Evolutionary conservation across 495 filamentous ascomycete genomes (phyloP).

Genomic region (Penicillium bialowiezense): DNA sequence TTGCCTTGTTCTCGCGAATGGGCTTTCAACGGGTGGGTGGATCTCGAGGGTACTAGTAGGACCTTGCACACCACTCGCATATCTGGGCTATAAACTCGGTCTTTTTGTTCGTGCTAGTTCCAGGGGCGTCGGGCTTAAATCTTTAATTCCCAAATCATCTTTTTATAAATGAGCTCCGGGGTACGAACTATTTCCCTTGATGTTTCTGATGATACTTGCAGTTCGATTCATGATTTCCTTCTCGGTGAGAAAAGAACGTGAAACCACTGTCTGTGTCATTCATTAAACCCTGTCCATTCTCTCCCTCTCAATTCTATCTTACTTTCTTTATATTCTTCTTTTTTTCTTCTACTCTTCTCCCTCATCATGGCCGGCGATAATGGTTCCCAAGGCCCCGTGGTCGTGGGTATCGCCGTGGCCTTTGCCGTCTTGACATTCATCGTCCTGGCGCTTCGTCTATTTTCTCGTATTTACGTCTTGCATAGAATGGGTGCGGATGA

Average conservation of each 20-base stretch:
- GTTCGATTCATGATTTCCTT: background rate
- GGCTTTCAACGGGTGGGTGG: background rate
- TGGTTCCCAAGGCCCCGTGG: conserved; percentile 30
- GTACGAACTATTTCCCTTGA: background rate
- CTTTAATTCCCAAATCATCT: too few species aligned
- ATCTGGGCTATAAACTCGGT: background rate
- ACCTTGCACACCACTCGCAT: conserved; percentile 7
- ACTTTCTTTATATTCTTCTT: background rate
- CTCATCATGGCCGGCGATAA: conserved; percentile 15
- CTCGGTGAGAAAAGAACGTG: background rate
- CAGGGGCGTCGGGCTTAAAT: background rate
- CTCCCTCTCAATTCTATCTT: background rate
- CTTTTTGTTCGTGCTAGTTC: conserved; percentile 1
- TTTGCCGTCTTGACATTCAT: conserved; percentile 34
- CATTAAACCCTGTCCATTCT: background rate
- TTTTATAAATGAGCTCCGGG: conserved; percentile 4
- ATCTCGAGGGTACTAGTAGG: conserved; percentile 9
- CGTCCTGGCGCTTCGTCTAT: conserved; percentile 35
- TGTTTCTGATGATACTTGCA: conserved; percentile 1
- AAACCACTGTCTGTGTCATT: conserved; percentile 1
- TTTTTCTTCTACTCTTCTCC: conserved; percentile 1
- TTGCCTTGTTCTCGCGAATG: background rate
- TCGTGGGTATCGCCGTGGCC: conserved; percentile 30
- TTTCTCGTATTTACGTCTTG: conserved; percentile 34
- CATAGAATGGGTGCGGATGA: conserved; percentile 35